Evolutionary conservation across 805 yeast species (phyloP), one percentile per base, ranked within the genome.

Genomic region (Candida awuae): DNA sequence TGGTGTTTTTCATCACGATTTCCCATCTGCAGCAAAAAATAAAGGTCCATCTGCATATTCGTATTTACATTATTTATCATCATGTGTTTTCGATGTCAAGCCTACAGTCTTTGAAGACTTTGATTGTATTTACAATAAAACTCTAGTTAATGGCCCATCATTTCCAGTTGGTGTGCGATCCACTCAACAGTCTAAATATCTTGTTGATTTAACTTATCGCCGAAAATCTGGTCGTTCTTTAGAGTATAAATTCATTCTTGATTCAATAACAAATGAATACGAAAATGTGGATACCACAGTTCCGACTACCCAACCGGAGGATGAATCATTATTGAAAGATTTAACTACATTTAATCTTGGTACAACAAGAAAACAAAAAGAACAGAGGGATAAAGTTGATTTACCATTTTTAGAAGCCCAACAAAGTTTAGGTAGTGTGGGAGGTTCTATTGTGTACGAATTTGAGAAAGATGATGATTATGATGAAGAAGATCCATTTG

Each of bases 401-500:
- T 66, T 90, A 43, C 98, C 98, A n/a, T 90, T 68, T 58, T 64
- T 90, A 66, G 84, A 82, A 47, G 97, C 97, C 0, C 97, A 90
- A 53, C 68, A 73, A 41, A 64, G 67, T 14, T 59, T 69, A 22
- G 84, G 81, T 16, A 73, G 76, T 25, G 64, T 74, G 35, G 95
- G 95, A 38, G 96, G 97, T 15, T 97, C 98, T 1, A 88, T 92
- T 49, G 94, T 90, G 4, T 90, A 90, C 55, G 92, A 92, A 55
- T 92, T 79, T 56, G 97, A 92, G 53, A 85, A 88, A 55, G 97
- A 90, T 58, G 98, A 90, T 57, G 98, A 90, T 59, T 90, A 88
- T 55, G 98, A 90, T 54, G 98, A 90, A 58, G 97, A 92, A 51
- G 98, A 90, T 60, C 97, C 97, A 0, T 90, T 80, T 54, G 98